A percentile compares a stretch with the other conserved stretches of the same genome.
These are phyloP conservation scores for Umbelopsis sp. DNA, from an alignment of 192 early-diverging fungal species.

Conservation along the genomic window DNA sequence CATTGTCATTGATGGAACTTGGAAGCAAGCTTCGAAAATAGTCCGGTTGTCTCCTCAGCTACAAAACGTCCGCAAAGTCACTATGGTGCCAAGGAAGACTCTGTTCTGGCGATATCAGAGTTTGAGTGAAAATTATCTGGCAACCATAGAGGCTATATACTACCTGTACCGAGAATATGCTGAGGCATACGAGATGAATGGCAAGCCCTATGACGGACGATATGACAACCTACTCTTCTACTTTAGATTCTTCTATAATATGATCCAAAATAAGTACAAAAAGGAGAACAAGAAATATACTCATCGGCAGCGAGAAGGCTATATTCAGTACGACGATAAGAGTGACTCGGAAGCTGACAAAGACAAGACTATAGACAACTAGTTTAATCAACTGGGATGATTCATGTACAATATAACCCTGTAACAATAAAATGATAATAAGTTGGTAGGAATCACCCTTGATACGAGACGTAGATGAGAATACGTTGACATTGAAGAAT, in stretches of 20 bases:
- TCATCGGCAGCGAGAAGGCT: constrained; percentile 25
- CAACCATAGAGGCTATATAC: constrained; percentile 97
- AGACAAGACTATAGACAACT: no score
- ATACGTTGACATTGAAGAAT: no score
- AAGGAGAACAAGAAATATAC: constrained; percentile 31
- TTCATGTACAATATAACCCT: no score
- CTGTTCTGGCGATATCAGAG: constrained; percentile 93
- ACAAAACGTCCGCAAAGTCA: constrained; percentile 56
- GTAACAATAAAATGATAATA: no score
- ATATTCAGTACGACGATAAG: constrained; percentile 18
- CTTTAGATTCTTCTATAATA: constrained; percentile 87
- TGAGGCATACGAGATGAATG: constrained; percentile 46
- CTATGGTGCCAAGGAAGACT: constrained; percentile 73
- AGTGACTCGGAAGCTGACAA: no score
- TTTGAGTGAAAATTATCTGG: constrained; percentile 70
- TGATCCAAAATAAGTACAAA: constrained; percentile 81
- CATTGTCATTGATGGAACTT: constrained; percentile 96
- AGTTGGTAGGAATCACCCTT: no score
- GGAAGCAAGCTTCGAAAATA: constrained; percentile 80
- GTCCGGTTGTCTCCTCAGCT: constrained; percentile 49
- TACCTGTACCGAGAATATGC: constrained; percentile 87
- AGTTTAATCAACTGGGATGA: no score
- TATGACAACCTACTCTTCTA: constrained; percentile 92
- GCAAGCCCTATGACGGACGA: constrained; percentile 66
- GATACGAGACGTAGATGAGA: no score